Evolutionary conservation across 2,329 filamentous ascomycete species (phyloP).

Genomic region (Bipolaris zeicola): DNA sequence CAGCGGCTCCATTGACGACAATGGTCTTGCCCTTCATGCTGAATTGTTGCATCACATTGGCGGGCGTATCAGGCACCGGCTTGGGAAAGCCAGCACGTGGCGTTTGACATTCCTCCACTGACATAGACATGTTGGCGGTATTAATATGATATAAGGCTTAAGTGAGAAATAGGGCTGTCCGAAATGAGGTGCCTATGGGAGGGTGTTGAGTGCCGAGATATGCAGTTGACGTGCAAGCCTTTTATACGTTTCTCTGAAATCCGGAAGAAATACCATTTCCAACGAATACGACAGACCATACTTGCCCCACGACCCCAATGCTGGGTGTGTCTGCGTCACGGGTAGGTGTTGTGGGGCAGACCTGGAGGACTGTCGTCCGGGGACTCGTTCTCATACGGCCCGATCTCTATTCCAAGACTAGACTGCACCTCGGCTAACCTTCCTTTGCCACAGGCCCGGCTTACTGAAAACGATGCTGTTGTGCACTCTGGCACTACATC

Average conservation of each 20-base stretch:
- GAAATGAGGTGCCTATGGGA: background rate
- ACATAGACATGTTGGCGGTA: constrained; percentile 43
- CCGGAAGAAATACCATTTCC: background rate
- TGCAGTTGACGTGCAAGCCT: background rate
- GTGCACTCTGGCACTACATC: background rate
- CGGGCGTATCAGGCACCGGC: constrained; percentile 33
- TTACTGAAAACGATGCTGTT: background rate
- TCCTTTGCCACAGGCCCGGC: background rate
- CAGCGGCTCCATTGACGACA: constrained; percentile 52
- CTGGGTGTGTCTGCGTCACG: constrained; percentile 20
- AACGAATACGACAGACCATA: constrained; percentile 2
- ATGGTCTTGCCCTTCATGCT: constrained; percentile 49
- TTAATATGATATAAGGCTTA: background rate
- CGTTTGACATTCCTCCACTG: constrained; percentile 36
- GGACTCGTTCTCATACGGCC: constrained; percentile 6
- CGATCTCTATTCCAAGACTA: constrained; percentile 4
- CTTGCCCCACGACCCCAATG: constrained; percentile 8
- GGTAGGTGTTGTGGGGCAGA: constrained; percentile 28
- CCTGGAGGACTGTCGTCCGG: constrained; percentile 29
- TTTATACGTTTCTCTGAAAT: background rate
- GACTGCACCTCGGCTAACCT: constrained; percentile 20
- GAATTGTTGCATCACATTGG: constrained; percentile 41
- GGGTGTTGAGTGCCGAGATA: background rate
- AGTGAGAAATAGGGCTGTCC: background rate
- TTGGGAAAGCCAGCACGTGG: constrained; percentile 34